Evolutionary conservation across 78 protist species (phyloP).

Genomic region (Tieghemostelium lacteum): DNA sequence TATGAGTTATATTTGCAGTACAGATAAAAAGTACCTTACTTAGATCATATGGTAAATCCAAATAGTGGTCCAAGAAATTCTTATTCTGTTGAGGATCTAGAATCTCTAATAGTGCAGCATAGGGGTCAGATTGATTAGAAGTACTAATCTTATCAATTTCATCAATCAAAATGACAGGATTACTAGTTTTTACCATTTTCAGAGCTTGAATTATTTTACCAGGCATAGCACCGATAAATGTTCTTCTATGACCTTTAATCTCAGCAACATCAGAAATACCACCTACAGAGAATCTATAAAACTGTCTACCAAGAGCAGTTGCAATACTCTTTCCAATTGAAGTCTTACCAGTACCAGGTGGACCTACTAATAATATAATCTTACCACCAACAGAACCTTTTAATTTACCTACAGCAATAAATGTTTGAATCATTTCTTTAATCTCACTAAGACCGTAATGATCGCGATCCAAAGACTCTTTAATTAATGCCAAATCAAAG

Average conservation of each 20-base stretch:
- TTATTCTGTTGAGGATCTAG: constrained; percentile 97
- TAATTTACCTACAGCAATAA: constrained; percentile 93
- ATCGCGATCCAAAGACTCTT: constrained; percentile 79
- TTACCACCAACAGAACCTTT: constrained; percentile 89
- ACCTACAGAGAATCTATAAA: constrained; percentile 95
- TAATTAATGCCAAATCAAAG: constrained; percentile 47
- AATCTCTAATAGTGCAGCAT: constrained; percentile 95
- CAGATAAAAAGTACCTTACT: constrained; percentile 92
- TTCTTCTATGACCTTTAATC: constrained; percentile 96
- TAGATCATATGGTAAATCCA: constrained; percentile 83
- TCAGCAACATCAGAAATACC: constrained; percentile 96
- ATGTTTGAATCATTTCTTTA: constrained; percentile 95
- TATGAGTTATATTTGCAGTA: constrained; percentile 93
- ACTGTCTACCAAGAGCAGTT: constrained; percentile 84
- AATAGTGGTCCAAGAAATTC: constrained; percentile 94
- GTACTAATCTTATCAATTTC: constrained; percentile 92
- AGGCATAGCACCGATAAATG: constrained; percentile 97
- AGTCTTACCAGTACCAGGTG: constrained; percentile 97
- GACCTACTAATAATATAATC: constrained; percentile 96
- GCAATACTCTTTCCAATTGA: constrained; percentile 93
- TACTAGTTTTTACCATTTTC: constrained; percentile 79
- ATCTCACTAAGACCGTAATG: constrained; percentile 94
- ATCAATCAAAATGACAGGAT: constrained; percentile 98
- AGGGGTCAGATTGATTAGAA: constrained; percentile 91
- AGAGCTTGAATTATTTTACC: constrained; percentile 97